Base-by-base conservation (phyloP, 2,329 filamentous ascomycete species). In the Pseudogymnoascus sp. region DNA sequence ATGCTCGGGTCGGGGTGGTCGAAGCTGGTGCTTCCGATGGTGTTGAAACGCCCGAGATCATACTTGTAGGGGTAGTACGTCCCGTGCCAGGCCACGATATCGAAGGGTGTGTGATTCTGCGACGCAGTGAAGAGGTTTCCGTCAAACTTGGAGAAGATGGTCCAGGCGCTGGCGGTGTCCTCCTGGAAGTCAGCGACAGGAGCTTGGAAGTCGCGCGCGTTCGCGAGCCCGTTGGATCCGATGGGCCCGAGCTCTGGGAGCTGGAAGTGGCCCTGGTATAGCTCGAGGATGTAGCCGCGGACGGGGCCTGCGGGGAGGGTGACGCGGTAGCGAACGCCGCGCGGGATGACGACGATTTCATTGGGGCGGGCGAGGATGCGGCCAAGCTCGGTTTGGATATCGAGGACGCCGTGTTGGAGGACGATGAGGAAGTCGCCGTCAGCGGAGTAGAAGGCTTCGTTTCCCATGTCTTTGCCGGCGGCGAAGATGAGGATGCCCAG, bases 21-120 rank as follows among this genome's bases (percentile, higher is more conserved):
- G 70, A 84, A 90, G 6, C 84, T 88, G 66, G 90, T 85, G 62
- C 81, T 85, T 19, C 89, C 89, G 49, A 92, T 85, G 45, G 84
- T 85, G 75, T 87, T 89, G 79, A 91, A 92, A 33, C 88, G 84
- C 25, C 86, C 87, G 0, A 92, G 80, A 69, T 92, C 89, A 76
- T 92, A 92, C 75, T 92, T 92, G 81, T 85, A 91, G 0, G 89
- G 89, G 64, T 88, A 88, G 75, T 91, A 92, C 66, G 85, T 89
- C 49, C 89, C 89, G 71, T 92, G 89, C 89, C 89, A 92, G 2
- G 86, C 88, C 2, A 91, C 89, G 0, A 92, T 84, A 68, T 92
- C 89, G 69, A 91, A 92, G 0, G 89, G 89, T 0, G 85, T 87
- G 72, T 92, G 89, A 9, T 79, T 73, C 74, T 92, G 89, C 42